These are phyloP conservation scores for Elymus sibiricus DNA, from an alignment of 176 grass and related monocot genomes.

Conservation along the genomic window DNA sequence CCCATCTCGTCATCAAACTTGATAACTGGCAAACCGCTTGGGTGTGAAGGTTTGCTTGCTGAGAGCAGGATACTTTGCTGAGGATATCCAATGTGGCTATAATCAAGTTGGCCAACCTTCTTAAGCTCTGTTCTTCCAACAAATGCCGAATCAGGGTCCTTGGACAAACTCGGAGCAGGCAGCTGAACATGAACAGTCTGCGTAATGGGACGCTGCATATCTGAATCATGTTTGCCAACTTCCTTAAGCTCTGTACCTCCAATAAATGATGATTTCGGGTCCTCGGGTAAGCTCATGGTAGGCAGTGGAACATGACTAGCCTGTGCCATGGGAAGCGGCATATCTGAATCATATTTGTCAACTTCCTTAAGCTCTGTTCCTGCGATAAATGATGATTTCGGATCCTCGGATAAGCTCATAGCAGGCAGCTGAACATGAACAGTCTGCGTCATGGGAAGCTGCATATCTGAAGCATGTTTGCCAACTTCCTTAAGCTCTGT, in stretches of 20 bases:
- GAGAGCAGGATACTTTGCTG: constrained; percentile 24
- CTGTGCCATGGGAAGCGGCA: not conserved
- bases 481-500: not conserved
- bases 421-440: not conserved
- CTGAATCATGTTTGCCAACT: not conserved
- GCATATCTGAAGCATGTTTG: not conserved
- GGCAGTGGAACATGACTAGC: not conserved
- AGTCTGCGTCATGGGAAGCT: too few relatives aligned
- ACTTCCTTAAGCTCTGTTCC: not conserved
- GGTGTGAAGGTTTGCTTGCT: constrained; percentile 6
- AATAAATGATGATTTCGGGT: not conserved
- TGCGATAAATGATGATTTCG: not conserved
- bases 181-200: not conserved
- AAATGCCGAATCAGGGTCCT: not conserved
- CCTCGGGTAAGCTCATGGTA: not conserved
- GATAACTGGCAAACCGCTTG: not conserved
- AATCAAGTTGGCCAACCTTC: constrained; percentile 12
- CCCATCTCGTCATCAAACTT: constrained; percentile 17
- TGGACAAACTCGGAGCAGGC: not conserved
- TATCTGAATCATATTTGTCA: not conserved
- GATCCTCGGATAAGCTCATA: not conserved
- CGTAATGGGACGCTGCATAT: not conserved
- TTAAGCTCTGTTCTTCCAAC: not conserved
- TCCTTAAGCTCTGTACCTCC: not conserved
- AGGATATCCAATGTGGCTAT: constrained; percentile 12